Percentiles rank a stretch among this genome's conserved stretches.
Evolutionary conservation across 768 basidiomycete genomes (phyloP).

Genomic region (Boletus rubescentipes): DNA sequence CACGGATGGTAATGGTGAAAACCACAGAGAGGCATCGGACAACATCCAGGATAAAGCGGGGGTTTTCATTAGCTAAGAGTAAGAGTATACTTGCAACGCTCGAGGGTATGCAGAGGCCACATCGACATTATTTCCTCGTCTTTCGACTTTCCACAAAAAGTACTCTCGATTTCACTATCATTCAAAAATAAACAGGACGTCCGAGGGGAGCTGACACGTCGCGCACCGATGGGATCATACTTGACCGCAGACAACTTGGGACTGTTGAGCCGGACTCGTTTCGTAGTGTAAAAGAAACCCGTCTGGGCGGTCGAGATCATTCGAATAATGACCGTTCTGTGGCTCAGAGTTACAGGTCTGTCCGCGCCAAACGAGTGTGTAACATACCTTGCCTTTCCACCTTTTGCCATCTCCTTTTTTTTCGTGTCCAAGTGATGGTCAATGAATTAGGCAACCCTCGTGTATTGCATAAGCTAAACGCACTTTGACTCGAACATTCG

Average conservation of each 20-base stretch:
- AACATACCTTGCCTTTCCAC: slow-evolving; percentile 58
- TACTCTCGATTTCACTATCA: slow-evolving; percentile 64
- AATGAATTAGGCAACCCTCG: slow-evolving; percentile 8
- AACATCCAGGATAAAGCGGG: too few species aligned
- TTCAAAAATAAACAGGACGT: background rate
- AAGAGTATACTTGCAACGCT: background rate
- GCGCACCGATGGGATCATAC: slow-evolving; percentile 82
- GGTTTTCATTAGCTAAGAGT: background rate
- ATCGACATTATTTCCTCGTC: slow-evolving; percentile 51
- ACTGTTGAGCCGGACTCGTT: slow-evolving; percentile 62
- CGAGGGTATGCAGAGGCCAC: background rate
- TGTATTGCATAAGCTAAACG: slow-evolving; percentile 11
- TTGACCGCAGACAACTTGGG: slow-evolving; percentile 89
- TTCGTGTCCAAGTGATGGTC: background rate
- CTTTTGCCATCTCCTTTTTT: slow-evolving; percentile 49
- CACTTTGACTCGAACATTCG: background rate
- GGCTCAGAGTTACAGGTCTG: background rate
- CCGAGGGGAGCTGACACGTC: background rate
- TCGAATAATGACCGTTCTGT: slow-evolving; percentile 81
- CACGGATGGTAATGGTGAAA: too few species aligned
- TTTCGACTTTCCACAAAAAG: slow-evolving; percentile 80
- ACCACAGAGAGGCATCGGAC: too few species aligned
- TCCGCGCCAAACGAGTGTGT: background rate
- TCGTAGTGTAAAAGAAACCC: slow-evolving; percentile 87
- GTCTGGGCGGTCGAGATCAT: slow-evolving; percentile 91